Evolutionary conservation across 1,284 basidiomycete genomes (phyloP).

Genomic region (Rhodotorula mucilaginosa): DNA sequence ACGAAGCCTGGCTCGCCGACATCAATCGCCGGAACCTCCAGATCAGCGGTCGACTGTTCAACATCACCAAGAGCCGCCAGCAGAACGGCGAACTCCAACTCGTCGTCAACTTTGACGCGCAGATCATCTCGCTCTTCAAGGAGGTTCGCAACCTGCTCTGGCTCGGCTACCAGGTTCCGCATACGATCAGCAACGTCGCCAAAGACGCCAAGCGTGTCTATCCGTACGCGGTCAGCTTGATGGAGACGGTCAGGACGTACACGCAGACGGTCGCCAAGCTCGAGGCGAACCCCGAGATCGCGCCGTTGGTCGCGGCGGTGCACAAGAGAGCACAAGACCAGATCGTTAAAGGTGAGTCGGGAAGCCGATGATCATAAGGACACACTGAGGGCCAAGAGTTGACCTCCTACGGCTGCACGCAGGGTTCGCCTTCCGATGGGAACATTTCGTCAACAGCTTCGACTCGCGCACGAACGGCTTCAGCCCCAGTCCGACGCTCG

Average conservation of each 20-base stretch:
- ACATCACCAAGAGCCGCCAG: constrained; percentile 74
- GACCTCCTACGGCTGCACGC: neutral
- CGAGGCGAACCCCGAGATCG: constrained; percentile 81
- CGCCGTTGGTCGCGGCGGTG: constrained; percentile 89
- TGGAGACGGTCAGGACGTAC: constrained; percentile 97
- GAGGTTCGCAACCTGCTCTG: constrained; percentile 93
- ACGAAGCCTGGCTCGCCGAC: constrained; percentile 93
- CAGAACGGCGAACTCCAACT: constrained; percentile 67
- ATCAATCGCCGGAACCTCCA: constrained; percentile 89
- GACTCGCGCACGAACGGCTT: constrained; percentile 56
- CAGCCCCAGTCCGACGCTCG: constrained; percentile 37
- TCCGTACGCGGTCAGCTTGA: constrained; percentile 94
- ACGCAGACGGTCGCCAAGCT: constrained; percentile 89
- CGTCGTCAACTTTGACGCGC: constrained; percentile 93
- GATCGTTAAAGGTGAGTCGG: constrained; percentile 69
- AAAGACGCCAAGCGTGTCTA: constrained; percentile 98
- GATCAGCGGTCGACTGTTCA: constrained; percentile 92
- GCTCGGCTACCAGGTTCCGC: constrained; percentile 92
- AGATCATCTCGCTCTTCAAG: constrained; percentile 97
- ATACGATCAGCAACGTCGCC: constrained; percentile 90
- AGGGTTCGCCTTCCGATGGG: constrained; percentile 95
- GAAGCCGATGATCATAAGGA: neutral
- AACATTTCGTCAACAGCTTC: constrained; percentile 90
- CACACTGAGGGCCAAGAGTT: neutral
- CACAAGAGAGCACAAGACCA: constrained; percentile 85